Evolutionary conservation across 2,329 filamentous ascomycete genomes (phyloP), one percentile per base, ranked within the genome.

Genomic region (Metarhizium rileyi): DNA sequence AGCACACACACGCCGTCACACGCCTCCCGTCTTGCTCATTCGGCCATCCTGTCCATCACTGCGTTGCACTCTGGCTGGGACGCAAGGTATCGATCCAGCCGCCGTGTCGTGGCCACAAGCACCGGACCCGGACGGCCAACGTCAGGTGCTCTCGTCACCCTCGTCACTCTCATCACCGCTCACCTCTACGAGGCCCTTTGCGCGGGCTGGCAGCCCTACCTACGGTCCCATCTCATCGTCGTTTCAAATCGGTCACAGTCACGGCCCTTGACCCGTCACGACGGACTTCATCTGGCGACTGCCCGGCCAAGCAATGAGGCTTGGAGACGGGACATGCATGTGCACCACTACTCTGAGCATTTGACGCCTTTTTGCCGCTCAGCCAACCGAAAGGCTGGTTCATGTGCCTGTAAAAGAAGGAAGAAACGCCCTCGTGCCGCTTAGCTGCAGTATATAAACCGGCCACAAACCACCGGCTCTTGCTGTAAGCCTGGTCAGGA

Each of bases 241-340:
- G 35, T 38, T 30, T 30, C 23, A 28, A 8, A 36, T 36, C 16
- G 38, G 12, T 22, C 3, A 2, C 46, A 41, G 46, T 42, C 49
- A 33, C 53, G 49, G 49, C n/a, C n/a, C n/a, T n/a, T n/a, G 52
- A 55, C 48, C 42, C 51, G 56, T 65, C 63, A 65, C 14, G 33
- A 36, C 33, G 50, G 49, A 48, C 56, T 55, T 59, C 62, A 60
- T 57, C 42, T 45, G 30, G 26, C 30, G 14, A 44, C 23, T 49
- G 42, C 42, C 23, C 30, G 44, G 42, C 44, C 30, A 44, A 46
- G 25, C 20, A 20, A 10, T 12, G n/a, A 22, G 20, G n/a, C 33
- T 38, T 30, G 22, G 22, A 7, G 57, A 46, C n/a, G 47, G 47
- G 25, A 33, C 44, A 30, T 42, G 43, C 20, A 23, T 38, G 28